These are phyloP conservation scores for Mycena olivaceomarginata DNA, from an alignment of 768 basidiomycete species.

Conservation along the genomic window DNA sequence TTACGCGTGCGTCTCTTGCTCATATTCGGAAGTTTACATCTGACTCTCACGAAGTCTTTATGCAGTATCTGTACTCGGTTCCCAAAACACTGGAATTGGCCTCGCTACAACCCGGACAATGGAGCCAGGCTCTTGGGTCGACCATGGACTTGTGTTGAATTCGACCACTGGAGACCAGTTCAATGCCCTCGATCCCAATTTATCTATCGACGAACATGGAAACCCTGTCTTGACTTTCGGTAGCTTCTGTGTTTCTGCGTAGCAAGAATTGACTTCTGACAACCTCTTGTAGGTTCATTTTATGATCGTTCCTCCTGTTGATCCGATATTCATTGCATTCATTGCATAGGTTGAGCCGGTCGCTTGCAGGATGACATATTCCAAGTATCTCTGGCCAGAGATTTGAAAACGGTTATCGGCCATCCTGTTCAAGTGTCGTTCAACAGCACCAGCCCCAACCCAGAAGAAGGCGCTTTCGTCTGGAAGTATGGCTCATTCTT, in stretches of 20 bases:
- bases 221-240: slow-evolving; percentile 33
- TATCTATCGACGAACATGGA: slow-evolving; percentile 32
- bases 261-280: neutral
- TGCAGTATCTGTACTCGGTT: slow-evolving; percentile 35
- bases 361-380: slow-evolving; percentile 30
- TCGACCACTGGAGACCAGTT: slow-evolving; percentile 38
- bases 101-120: slow-evolving; percentile 29
- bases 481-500: slow-evolving; percentile 38
- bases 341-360: neutral
- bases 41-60: slow-evolving; percentile 18
- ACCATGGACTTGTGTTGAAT: slow-evolving; percentile 38
- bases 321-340: neutral
- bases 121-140: slow-evolving; percentile 37
- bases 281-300: slow-evolving; percentile 25
- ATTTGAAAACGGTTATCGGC: slow-evolving; percentile 24
- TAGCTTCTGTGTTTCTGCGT: neutral
- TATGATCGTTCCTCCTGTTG: slow-evolving; percentile 18
- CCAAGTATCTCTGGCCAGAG: slow-evolving; percentile 19
- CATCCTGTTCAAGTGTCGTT: slow-evolving; percentile 32
- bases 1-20: slow-evolving; percentile 24
- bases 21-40: no score
- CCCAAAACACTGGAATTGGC: slow-evolving; percentile 36
- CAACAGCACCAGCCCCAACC: slow-evolving; percentile 40
- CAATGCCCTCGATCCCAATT: slow-evolving; percentile 40
- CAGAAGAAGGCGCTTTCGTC: slow-evolving; percentile 39